Percentiles rank a stretch among this genome's conserved stretches.
phyloP scores from a whole-genome alignment of 1,284 basidiomycete species.

The Phlebopus sp. region DNA sequence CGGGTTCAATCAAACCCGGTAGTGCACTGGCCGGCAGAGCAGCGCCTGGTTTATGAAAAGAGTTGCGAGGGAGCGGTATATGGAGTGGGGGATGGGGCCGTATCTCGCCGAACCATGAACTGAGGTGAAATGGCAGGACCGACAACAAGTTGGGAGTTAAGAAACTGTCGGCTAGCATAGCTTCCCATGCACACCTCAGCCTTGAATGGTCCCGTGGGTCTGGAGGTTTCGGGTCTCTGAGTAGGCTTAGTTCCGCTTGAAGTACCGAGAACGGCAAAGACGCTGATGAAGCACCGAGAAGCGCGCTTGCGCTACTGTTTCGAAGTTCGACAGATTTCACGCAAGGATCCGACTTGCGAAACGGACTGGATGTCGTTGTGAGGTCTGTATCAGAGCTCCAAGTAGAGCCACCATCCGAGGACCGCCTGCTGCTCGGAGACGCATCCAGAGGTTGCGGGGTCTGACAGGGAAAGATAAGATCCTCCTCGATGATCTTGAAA shows the following conservation, averaged over 20 bases:
- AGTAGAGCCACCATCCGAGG: conserved; percentile 21
- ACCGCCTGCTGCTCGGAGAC: conserved; percentile 15
- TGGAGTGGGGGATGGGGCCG: conserved; percentile 50
- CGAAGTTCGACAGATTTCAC: conserved; percentile 15
- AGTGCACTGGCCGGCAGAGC: conserved; percentile 9
- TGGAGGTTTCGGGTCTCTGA: conserved; percentile 17
- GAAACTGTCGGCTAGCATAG: conserved; percentile 61
- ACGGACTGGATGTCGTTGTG: conserved; percentile 16
- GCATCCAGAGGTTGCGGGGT: conserved; percentile 12
- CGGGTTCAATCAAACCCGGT: conserved; percentile 27
- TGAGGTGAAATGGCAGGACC: conserved; percentile 67
- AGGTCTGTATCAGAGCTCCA: conserved; percentile 29
- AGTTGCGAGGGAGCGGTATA: conserved; percentile 55
- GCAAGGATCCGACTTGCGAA: conserved; percentile 27
- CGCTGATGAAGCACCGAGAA: conserved; percentile 18
- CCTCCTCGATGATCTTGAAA: conserved; percentile 64
- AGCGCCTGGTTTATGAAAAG: conserved; percentile 18
- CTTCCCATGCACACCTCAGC: conserved; percentile 62
- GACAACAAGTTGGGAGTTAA: conserved; percentile 53
- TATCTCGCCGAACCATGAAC: conserved; percentile 54
- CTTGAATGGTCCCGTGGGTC: conserved; percentile 62
- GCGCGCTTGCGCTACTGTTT: conserved; percentile 11
- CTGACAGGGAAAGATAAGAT: conserved; percentile 63
- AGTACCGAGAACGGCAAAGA: conserved; percentile 20
- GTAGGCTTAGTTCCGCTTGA: conserved; percentile 6